Base-by-base conservation (phyloP, 2,329 filamentous ascomycete species). In the Colletotrichum siamense region DNA sequence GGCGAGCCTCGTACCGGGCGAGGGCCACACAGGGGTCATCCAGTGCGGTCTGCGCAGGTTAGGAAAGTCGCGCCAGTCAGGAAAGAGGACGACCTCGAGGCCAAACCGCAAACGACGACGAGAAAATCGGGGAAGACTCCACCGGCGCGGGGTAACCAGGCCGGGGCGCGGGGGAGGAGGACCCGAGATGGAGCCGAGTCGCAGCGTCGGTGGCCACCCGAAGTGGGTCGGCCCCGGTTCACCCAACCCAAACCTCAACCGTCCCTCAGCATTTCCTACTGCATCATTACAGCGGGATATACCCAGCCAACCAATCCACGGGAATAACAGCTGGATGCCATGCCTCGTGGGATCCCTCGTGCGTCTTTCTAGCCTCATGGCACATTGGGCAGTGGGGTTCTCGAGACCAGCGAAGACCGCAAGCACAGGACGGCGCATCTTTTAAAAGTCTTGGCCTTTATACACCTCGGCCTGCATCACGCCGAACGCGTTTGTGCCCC, bases 141-240 rank as follows among this genome's bases (percentile, higher is more conserved):
- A 73, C 73, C 22, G 57, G 57, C 73, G 73, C 73, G 70, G 73
- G 73, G 73, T 76, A 76, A 76, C 55, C 62, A 22, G 44, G 57
- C 73, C 73, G 57, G 73, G 64, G 70, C 70, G 70, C 73, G 73
- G 73, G 73, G 70, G 73, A 76, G 70, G 73, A 76, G 69, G 57
- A 68, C 30, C 73, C 73, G 73, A 76, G 73, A 39, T 66, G 55
- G 22, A 55, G 69, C 30, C 69, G 73, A 55, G 44, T 57, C 18
- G 30, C 65, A 64, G 65, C 66, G 65, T 18, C 7, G 36, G 18
- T n/a, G 30, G 13, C 55, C 36, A 70, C 36, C 57, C 26, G n/a
- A 30, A 63, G 68, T 63, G 68, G 68, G 9, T 9, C 44, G 44
- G 44, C n/a, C 55, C 9, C 28, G 28, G 10, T 22, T 52, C 65